Percentiles rank a stretch among this genome's conserved stretches.
phyloP scores from a whole-genome alignment of 1,139 yeast species.

The Candida sojae region DNA sequence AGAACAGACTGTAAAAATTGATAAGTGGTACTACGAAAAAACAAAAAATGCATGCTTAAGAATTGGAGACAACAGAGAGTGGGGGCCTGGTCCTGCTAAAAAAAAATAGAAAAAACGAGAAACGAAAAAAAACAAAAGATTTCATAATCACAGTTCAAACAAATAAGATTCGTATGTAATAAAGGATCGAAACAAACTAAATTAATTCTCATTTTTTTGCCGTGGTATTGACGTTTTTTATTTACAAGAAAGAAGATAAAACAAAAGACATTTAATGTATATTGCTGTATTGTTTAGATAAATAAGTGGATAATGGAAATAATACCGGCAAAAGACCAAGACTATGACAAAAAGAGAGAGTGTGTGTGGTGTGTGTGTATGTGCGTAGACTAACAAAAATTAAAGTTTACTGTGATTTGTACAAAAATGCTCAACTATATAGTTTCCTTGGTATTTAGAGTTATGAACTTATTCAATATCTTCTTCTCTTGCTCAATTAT shows the following conservation, averaged over 20 bases:
- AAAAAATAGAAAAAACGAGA: neutral
- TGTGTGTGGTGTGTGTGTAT: too few relatives aligned
- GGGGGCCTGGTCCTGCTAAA: neutral
- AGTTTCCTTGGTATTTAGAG: neutral
- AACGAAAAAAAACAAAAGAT: neutral
- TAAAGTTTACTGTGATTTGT: neutral
- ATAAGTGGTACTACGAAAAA: neutral
- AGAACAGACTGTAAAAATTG: neutral
- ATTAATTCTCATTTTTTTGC: too few relatives aligned
- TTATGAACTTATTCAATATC: conserved; percentile 16
- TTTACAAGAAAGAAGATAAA: neutral
- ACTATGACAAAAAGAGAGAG: neutral
- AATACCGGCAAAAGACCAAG: neutral
- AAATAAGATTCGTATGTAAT: too few relatives aligned
- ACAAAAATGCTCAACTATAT: conserved; percentile 1
- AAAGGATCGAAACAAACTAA: too few relatives aligned
- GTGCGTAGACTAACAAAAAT: too few relatives aligned
- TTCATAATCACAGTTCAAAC: too few relatives aligned
- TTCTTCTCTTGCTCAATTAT: conserved; percentile 21
- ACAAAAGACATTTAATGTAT: neutral
- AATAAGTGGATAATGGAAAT: neutral
- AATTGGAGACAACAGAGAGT: neutral
- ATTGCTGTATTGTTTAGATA: neutral
- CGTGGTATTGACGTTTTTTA: too few relatives aligned
- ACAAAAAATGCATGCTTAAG: neutral